A percentile compares a stretch with the other conserved stretches of the same genome.
These are phyloP conservation scores for Citrullus colocynthis DNA, from an alignment of 306 rosid genomes.

Conservation along the genomic window DNA sequence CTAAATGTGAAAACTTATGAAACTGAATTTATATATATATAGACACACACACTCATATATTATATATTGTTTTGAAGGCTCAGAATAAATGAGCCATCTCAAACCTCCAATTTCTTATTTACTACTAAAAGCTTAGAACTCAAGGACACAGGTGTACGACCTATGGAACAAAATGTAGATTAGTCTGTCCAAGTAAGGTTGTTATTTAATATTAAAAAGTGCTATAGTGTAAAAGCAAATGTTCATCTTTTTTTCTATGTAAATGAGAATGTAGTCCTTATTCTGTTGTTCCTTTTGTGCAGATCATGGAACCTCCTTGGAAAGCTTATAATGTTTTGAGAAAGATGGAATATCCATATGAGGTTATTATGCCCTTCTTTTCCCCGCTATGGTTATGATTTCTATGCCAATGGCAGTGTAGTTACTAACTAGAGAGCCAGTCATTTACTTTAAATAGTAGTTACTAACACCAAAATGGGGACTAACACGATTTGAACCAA, in stretches of 20 bases:
- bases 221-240: neutral
- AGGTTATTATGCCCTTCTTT: slow-evolving; percentile 32
- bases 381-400: neutral
- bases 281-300: slow-evolving; percentile 16
- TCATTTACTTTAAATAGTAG: neutral
- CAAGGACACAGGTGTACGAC: neutral
- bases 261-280: slow-evolving; percentile 9
- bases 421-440: neutral
- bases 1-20: neutral
- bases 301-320: slow-evolving; percentile 99
- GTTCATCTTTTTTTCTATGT: neutral
- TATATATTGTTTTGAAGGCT: neutral
- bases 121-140: neutral
- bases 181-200: neutral
- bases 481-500: too few species aligned
- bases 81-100: neutral
- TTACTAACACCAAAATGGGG: too few species aligned
- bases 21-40: neutral
- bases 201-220: neutral
- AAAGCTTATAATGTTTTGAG: slow-evolving; percentile 64
- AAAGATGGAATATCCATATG: slow-evolving; percentile 89
- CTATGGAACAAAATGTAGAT: neutral
- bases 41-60: too few species aligned
- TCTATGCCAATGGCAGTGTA: slow-evolving; percentile 3
- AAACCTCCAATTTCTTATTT: neutral